A percentile compares a stretch with the other conserved stretches of the same genome.
Evolutionary conservation across 371 early-diverging fungal species (phyloP).

Genomic region (Lichtheimia corymbifera): DNA sequence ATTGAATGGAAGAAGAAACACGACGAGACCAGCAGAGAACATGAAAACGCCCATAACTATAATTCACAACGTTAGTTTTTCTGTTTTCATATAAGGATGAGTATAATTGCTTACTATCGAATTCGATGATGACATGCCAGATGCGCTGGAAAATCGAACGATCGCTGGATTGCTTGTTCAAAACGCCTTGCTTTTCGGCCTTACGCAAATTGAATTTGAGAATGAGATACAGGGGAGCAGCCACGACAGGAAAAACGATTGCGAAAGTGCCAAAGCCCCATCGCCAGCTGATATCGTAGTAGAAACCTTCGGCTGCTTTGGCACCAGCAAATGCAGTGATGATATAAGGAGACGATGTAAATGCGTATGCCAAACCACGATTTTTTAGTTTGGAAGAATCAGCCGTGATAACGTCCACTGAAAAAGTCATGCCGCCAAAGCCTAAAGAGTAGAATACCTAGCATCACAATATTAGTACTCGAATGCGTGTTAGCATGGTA

Average conservation of each 20-base stretch:
- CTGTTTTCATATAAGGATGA: neutral
- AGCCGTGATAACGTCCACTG: conserved; percentile 19
- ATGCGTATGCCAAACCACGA: conserved; percentile 19
- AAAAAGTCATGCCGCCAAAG: conserved; percentile 21
- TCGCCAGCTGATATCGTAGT: conserved; percentile 19
- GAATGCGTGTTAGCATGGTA: neutral
- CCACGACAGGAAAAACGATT: conserved; percentile 19
- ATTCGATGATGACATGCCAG: conserved; percentile 15
- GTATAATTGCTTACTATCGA: conserved; percentile 13
- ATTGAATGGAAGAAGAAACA: conserved; percentile 19
- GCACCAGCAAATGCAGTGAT: conserved; percentile 22
- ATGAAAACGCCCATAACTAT: conserved; percentile 17
- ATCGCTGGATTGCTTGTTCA: conserved; percentile 1
- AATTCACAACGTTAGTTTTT: neutral
- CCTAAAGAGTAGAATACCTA: conserved; percentile 19
- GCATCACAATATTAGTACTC: neutral
- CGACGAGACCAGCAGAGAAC: conserved; percentile 18
- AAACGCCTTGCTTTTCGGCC: conserved; percentile 12
- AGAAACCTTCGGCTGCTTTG: conserved; percentile 18
- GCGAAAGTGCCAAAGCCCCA: conserved; percentile 24
- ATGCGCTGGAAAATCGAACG: conserved; percentile 5
- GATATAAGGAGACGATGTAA: conserved; percentile 22
- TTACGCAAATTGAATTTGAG: conserved; percentile 19
- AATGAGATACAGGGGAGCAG: conserved; percentile 19
- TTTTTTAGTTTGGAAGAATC: conserved; percentile 17